Conservation (phyloP, 768 basidiomycete genomes). For the Lentinula sp. region DNA sequence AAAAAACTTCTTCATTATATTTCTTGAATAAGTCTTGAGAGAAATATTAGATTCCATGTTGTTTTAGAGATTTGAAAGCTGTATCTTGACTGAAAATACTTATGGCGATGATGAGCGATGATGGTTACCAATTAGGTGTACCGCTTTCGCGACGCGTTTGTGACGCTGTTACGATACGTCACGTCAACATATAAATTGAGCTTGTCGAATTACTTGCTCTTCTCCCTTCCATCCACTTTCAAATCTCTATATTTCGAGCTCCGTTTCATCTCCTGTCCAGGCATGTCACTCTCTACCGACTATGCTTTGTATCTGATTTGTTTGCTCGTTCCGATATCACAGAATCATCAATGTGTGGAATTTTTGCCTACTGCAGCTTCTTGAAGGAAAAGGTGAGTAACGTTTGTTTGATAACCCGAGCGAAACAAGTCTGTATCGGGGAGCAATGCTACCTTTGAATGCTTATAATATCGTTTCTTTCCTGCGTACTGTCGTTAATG, state of each 20-base stretch:
- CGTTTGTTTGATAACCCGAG: neutral
- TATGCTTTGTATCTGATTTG: neutral
- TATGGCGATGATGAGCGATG: neutral
- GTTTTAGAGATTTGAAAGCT: neutral
- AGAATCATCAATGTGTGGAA: constrained; percentile 51
- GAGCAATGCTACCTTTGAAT: neutral
- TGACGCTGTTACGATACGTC: neutral
- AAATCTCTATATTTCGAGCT: neutral
- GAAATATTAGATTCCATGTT: no score
- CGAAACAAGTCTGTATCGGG: neutral
- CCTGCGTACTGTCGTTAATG: neutral
- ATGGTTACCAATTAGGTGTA: neutral
- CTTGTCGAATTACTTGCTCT: neutral
- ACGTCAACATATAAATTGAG: neutral
- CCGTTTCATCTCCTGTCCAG: neutral
- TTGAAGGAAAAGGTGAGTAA: constrained; percentile 61
- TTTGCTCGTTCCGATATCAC: neutral
- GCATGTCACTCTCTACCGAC: neutral
- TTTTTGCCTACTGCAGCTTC: constrained; percentile 74
- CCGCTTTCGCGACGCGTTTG: neutral
- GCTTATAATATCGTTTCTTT: neutral
- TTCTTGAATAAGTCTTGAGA: no score
- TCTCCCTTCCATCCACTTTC: constrained; percentile 4
- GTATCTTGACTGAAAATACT: neutral
- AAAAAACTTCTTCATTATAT: no score